Conservation (phyloP, 768 basidiomycete genomes). For the Hortiboletus flavorubellus region DNA sequence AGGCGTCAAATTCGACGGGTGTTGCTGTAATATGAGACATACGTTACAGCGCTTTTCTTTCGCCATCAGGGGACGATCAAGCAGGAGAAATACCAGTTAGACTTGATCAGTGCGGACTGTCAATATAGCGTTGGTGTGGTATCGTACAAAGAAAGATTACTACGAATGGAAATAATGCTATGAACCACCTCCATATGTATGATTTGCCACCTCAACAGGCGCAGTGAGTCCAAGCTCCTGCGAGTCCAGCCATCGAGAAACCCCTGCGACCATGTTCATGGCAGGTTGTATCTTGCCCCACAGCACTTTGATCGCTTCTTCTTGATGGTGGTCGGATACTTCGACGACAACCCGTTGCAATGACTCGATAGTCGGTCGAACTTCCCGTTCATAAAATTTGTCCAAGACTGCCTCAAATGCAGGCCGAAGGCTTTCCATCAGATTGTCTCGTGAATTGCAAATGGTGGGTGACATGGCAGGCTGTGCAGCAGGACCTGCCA, state of each 20-base stretch:
- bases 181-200: not conserved
- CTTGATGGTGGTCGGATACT: constrained; percentile 20
- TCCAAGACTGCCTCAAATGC: constrained; percentile 17
- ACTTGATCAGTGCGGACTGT: not conserved
- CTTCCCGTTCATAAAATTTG: constrained; percentile 23
- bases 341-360: constrained; percentile 9
- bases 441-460: constrained; percentile 2
- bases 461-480: not conserved
- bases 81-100: not conserved
- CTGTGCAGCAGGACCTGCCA: not conserved
- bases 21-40: constrained; percentile 8
- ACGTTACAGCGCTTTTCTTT: constrained; percentile 33
- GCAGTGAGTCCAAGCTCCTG: constrained; percentile 25
- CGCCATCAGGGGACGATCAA: not conserved
- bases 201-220: constrained; percentile 5
- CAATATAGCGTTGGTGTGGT: not conserved
- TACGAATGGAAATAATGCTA: constrained; percentile 11
- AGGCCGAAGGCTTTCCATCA: constrained; percentile 22
- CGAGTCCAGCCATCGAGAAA: constrained; percentile 30
- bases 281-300: constrained; percentile 31
- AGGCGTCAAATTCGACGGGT: constrained; percentile 4
- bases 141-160: constrained; percentile 19
- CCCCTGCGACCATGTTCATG: constrained; percentile 30
- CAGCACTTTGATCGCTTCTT: constrained; percentile 19
- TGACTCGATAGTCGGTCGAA: constrained; percentile 18